A percentile compares a stretch with the other conserved stretches of the same genome.
Evolutionary conservation across 2,329 filamentous ascomycete species (phyloP).

Genomic region (Phaeosphaeriaceae sp.): DNA sequence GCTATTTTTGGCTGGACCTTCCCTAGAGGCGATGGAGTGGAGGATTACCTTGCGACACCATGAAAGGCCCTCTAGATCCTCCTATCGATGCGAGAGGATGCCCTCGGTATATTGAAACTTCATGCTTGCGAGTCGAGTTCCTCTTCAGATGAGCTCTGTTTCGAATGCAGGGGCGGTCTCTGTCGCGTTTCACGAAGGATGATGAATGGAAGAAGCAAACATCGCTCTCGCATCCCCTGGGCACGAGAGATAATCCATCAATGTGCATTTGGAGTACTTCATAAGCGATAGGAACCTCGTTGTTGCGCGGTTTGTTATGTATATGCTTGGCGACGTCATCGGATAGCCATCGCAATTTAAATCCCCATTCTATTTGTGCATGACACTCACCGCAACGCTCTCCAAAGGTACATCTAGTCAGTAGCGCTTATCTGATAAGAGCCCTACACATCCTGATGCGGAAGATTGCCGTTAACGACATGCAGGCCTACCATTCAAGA

Average conservation of each 20-base stretch:
- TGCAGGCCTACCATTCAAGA: neutral
- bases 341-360: too few relatives aligned
- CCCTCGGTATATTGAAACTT: neutral
- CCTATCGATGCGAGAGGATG: neutral
- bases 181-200: neutral
- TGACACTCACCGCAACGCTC: neutral
- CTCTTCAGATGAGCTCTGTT: neutral
- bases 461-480: conserved; percentile 1
- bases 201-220: neutral
- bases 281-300: neutral
- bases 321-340: too few relatives aligned
- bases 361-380: too few relatives aligned
- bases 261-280: neutral
- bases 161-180: neutral
- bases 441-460: neutral
- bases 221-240: neutral
- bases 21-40: neutral
- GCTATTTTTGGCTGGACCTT: conserved; percentile 5
- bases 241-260: neutral
- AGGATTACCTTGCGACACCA: conserved; percentile 1
- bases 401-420: neutral
- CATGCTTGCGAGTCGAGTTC: neutral
- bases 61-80: neutral
- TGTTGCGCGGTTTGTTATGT: too few relatives aligned
- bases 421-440: neutral